Evolutionary conservation across 352 stramenopile species (phyloP), one percentile per base, ranked within the genome.

Genomic region (Phytophthora nicotianae): DNA sequence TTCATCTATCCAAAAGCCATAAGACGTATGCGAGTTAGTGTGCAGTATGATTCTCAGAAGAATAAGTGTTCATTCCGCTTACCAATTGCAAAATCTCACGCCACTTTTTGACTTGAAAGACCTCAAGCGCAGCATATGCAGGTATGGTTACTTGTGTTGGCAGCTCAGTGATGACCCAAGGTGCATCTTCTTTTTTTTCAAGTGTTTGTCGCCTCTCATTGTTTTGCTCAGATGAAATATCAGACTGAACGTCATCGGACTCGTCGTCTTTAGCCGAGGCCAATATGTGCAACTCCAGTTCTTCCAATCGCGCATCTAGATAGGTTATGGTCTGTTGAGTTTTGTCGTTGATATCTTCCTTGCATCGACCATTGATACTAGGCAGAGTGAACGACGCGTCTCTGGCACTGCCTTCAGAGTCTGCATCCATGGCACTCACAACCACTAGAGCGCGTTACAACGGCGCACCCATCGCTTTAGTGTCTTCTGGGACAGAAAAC

Each of bases 31-130:
- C 8, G 19, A 27, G 19, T 62, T 37, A 66, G 47, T 54, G 19
- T 17, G 13, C n/a, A 9, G 23, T 32, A 21, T 26, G 27, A 10
- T 54, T 29, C n/a, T 0, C 27, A 50, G 8, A 4, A 17, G 2
- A 46, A 10, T 19, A 19, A 35, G 13, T 32, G 19, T 38, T 49
- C 1, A 42, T 13, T 29, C 9, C 27, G 58, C 68, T 32, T 65
- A 86, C 80, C 62, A 92, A 47, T 3, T 70, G 70, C 16, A 66
- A 71, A 16, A 83, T 70, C 56, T 92, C 83, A 14, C 56, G 64
- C 83, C 83, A 92, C 51, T 88, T 92, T 43, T 79, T 73, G 19
- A 65, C 21, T 46, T 90, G 79, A 41, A 90, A 90, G 17, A 68
- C 72, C 65, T 90, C 79, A 14, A 92, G 67, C 17, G 81, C 85